Evolutionary conservation across 1,284 basidiomycete species (phyloP), one percentile per base, ranked within the genome.

Genomic region (Rhodotorula sp.): DNA sequence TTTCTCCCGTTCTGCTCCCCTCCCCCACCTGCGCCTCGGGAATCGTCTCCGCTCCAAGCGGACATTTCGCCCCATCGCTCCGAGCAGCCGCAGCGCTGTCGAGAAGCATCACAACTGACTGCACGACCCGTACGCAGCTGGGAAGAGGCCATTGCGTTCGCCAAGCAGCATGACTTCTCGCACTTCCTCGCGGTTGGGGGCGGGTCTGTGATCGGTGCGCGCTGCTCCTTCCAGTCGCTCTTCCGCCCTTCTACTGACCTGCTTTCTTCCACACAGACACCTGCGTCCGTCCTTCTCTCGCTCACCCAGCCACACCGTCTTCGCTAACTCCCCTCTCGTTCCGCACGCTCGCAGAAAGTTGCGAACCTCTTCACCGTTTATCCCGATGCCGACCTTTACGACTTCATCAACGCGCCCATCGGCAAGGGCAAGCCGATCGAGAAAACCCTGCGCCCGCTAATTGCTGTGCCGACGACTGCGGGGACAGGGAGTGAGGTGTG

Each of bases 341-440:
- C 17, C 55, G 6, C 48, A 51, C 27, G n/a, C 27, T 25, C 74
- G n/a, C 61, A 71, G 72, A 76, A 77, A 66, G 78, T 79, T 6
- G 94, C 95, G 46, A 96, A 96, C 82, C 80, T 97, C 85, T 96
- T 85, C 72, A 87, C 81, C 34, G 72, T 74, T 48, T 97, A 97
- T 85, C 91, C 91, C 74, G 91, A 97, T 70, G 87, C 91, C 0
- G 91, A 97, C 80, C 84, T 98, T 41, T 76, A 82, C 61, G 96
- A 98, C 80, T 98, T 97, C 80, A 92, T 97, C 83, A 98, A 98
- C 81, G 94, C 96, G 15, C 95, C 95, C 0, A 87, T 98, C 72
- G 95, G 95, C 66, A 94, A 94, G 82, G 96, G 95, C 5, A 86
- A 89, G 46, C 74, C 76, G 10, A 76, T 98, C 74, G 84, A 86